Conservation (phyloP, 495 filamentous ascomycete genomes). For the Penicillium salamii region DNA sequence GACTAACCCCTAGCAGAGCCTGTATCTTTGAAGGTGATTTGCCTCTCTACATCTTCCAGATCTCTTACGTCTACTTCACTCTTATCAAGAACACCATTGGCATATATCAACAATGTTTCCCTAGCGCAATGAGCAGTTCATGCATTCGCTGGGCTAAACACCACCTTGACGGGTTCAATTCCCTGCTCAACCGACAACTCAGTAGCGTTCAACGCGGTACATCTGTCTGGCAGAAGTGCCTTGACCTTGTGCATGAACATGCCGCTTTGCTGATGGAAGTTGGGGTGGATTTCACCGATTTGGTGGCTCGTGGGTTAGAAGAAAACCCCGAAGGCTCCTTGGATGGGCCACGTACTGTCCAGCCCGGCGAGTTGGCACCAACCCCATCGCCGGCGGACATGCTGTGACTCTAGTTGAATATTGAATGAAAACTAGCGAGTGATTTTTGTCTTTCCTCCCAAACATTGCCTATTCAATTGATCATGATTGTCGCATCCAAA, state of each 20-base stretch:
- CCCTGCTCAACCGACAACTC: constrained; percentile 74
- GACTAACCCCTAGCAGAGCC: constrained; percentile 57
- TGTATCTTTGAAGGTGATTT: constrained; percentile 93
- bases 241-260: constrained; percentile 77
- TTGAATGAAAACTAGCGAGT: constrained; percentile 1
- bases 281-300: constrained; percentile 82
- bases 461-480: no score
- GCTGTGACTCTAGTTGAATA: not conserved
- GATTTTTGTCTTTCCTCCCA: no score
- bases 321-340: constrained; percentile 21
- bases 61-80: constrained; percentile 96
- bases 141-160: constrained; percentile 96
- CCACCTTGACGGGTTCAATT: constrained; percentile 86
- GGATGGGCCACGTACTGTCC: constrained; percentile 17
- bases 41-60: constrained; percentile 85
- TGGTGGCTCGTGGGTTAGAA: constrained; percentile 51
- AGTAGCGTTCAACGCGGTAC: constrained; percentile 70
- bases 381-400: constrained; percentile 3
- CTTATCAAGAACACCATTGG: constrained; percentile 87
- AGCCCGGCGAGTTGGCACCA: constrained; percentile 21
- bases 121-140: constrained; percentile 78
- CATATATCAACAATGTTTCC: constrained; percentile 88
- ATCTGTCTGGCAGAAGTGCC: constrained; percentile 75
- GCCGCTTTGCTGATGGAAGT: constrained; percentile 78
- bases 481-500: not conserved